Percentiles rank a stretch among this genome's conserved stretches.
Conservation (phyloP, 352 stramenopile genomes). For the Phytophthora europaea region DNA sequence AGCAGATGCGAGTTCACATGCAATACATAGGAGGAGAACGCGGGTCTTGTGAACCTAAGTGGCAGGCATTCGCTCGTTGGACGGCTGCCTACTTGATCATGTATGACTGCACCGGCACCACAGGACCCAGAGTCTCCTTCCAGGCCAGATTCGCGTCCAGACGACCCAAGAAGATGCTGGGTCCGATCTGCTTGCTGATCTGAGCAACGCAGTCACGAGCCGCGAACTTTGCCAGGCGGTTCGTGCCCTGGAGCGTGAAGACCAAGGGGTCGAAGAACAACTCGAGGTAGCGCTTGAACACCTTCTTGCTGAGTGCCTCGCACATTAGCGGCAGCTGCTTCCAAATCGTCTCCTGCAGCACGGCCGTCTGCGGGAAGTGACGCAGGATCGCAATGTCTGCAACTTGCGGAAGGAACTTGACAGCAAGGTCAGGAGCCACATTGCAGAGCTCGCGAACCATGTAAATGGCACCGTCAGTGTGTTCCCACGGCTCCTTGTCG, state of each 20-base stretch:
- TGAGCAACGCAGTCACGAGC: slow-evolving; percentile 80
- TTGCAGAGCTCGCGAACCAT: slow-evolving; percentile 94
- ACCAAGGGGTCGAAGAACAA: slow-evolving; percentile 87
- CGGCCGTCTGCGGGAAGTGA: slow-evolving; percentile 78
- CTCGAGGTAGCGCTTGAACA: slow-evolving; percentile 88
- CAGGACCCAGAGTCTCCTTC: slow-evolving; percentile 64
- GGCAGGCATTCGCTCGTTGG: neutral
- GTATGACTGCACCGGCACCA: slow-evolving; percentile 44
- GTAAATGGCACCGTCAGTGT: slow-evolving; percentile 96
- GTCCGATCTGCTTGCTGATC: slow-evolving; percentile 83
- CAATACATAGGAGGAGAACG: slow-evolving; percentile 16
- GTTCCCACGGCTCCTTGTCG: slow-evolving; percentile 94
- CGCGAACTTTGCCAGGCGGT: slow-evolving; percentile 76
- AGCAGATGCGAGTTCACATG: slow-evolving; percentile 2
- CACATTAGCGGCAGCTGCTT: slow-evolving; percentile 85
- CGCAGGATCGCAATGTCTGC: slow-evolving; percentile 81
- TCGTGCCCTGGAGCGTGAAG: slow-evolving; percentile 80
- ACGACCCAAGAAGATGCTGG: slow-evolving; percentile 84
- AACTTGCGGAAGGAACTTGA: slow-evolving; percentile 63
- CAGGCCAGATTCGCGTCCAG: slow-evolving; percentile 78
- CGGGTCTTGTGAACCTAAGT: neutral
- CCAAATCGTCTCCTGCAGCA: slow-evolving; percentile 88
- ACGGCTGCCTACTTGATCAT: slow-evolving; percentile 35
- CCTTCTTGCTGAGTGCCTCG: slow-evolving; percentile 78
- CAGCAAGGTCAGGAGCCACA: slow-evolving; percentile 62